Conservation (phyloP, 139 green algal genomes). For the Tetraselmis chui region DNA sequence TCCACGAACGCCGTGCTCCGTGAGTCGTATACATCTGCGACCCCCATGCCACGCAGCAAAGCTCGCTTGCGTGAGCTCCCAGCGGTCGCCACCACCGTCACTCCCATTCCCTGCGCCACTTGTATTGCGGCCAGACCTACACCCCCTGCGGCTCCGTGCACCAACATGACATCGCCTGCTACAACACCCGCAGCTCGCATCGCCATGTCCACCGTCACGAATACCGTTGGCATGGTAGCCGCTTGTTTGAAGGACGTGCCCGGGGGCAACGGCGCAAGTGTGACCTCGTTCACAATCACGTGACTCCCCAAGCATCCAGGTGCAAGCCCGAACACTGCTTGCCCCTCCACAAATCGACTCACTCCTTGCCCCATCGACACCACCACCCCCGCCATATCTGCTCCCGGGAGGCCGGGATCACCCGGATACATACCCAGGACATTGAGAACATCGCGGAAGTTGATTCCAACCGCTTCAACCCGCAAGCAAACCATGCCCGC, state of each 20-base stretch:
- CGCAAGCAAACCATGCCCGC: conserved; percentile 18
- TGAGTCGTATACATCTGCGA: conserved; percentile 21
- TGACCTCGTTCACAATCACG: conserved; percentile 35
- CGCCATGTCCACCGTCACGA: conserved; percentile 63
- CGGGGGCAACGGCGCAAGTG: conserved; percentile 45
- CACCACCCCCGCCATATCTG: conserved; percentile 44
- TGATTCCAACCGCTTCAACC: conserved; percentile 57
- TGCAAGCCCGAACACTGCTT: conserved; percentile 73
- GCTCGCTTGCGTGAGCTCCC: conserved; percentile 62
- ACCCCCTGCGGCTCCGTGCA: conserved; percentile 71
- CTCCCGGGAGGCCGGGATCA: conserved; percentile 36
- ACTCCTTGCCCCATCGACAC: conserved; percentile 18
- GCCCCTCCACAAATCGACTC: conserved; percentile 22
- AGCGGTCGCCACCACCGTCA: conserved; percentile 44
- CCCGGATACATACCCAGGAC: conserved; percentile 51
- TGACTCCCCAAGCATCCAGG: conserved; percentile 61
- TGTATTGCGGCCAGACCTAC: conserved; percentile 64
- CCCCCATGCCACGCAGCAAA: conserved; percentile 46
- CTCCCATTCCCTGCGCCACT: conserved; percentile 21
- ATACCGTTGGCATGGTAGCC: conserved; percentile 70
- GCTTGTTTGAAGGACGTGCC: conserved; percentile 60
- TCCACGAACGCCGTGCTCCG: conserved; percentile 16
- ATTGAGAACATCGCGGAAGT: conserved; percentile 70
- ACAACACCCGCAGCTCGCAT: conserved; percentile 35
- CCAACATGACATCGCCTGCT: conserved; percentile 43